These are phyloP conservation scores for Fusarium sp. DNA, from an alignment of 2,329 filamentous ascomycete species.

Conservation along the genomic window DNA sequence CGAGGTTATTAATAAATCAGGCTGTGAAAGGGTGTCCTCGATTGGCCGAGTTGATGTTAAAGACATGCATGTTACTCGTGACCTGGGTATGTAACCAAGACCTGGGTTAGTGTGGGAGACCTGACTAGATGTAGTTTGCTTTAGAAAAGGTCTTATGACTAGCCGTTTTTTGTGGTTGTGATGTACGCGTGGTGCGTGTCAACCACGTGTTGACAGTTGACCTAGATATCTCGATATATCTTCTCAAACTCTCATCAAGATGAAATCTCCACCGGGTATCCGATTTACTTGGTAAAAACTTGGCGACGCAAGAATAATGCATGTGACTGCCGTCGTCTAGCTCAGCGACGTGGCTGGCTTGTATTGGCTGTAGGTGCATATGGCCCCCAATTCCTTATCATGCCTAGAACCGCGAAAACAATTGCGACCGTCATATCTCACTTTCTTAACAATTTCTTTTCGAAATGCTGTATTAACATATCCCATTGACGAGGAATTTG, in stretches of 20 bases:
- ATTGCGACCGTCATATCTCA: not conserved
- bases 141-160: not conserved
- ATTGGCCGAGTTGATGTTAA: not conserved
- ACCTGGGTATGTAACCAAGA: not conserved
- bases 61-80: not conserved
- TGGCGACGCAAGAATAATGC: not conserved
- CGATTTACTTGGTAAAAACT: not conserved
- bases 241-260: not conserved
- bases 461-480: not conserved
- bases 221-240: not conserved
- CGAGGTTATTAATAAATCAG: not conserved
- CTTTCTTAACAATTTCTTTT: too few relatives aligned
- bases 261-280: not conserved
- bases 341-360: not conserved
- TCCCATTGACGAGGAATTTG: not conserved
- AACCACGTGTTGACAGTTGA: not conserved
- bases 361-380: not conserved
- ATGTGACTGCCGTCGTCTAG: not conserved
- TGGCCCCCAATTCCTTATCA: not conserved
- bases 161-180: not conserved
- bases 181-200: not conserved
- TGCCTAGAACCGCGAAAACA: not conserved
- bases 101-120: not conserved
- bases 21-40: not conserved
- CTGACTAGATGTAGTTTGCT: not conserved